These are phyloP conservation scores for Xylaria venustula DNA, from an alignment of 495 filamentous ascomycete genomes.

Conservation along the genomic window DNA sequence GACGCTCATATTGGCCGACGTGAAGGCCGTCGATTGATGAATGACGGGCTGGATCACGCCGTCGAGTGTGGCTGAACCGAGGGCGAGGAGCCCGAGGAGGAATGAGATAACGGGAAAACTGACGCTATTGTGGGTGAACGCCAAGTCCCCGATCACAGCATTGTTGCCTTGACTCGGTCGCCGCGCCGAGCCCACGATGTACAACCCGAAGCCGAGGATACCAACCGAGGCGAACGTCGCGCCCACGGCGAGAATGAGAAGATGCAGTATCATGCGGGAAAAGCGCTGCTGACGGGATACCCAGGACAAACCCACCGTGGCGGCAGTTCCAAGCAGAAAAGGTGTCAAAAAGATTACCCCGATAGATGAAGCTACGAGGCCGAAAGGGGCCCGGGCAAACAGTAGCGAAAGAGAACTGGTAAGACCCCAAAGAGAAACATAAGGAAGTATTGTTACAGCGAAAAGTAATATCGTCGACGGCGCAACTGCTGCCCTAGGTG, in stretches of 20 bases:
- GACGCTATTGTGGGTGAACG: slow-evolving; percentile 26
- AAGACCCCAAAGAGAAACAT: slow-evolving; percentile 43
- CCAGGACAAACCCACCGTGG: slow-evolving; percentile 23
- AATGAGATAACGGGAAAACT: slow-evolving; percentile 39
- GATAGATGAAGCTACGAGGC: slow-evolving; percentile 34
- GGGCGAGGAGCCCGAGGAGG: slow-evolving; percentile 40
- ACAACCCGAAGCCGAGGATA: slow-evolving; percentile 40
- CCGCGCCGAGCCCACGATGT: slow-evolving; percentile 37
- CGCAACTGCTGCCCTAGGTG: slow-evolving; percentile 42
- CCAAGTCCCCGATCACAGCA: slow-evolving; percentile 24
- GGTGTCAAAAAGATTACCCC: slow-evolving; percentile 44
- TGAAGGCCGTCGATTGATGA: slow-evolving; percentile 41
- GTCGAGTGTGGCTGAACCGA: slow-evolving; percentile 32
- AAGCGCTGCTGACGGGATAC: slow-evolving; percentile 16
- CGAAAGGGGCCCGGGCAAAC: slow-evolving; percentile 41
- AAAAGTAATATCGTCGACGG: slow-evolving; percentile 45
- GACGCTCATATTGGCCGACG: slow-evolving; percentile 36
- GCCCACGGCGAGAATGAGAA: slow-evolving; percentile 31
- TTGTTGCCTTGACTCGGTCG: slow-evolving; percentile 13
- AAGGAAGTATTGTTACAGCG: slow-evolving; percentile 40
- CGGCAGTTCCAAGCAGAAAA: slow-evolving; percentile 34
- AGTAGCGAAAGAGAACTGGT: slow-evolving; percentile 43
- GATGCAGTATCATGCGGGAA: slow-evolving; percentile 31
- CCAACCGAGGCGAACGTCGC: slow-evolving; percentile 37
- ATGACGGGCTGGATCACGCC: slow-evolving; percentile 36